Percentiles rank a stretch among this genome's conserved stretches.
Conservation (phyloP, 306 rosid genomes). For the Dalbergia cochinchinensis region DNA sequence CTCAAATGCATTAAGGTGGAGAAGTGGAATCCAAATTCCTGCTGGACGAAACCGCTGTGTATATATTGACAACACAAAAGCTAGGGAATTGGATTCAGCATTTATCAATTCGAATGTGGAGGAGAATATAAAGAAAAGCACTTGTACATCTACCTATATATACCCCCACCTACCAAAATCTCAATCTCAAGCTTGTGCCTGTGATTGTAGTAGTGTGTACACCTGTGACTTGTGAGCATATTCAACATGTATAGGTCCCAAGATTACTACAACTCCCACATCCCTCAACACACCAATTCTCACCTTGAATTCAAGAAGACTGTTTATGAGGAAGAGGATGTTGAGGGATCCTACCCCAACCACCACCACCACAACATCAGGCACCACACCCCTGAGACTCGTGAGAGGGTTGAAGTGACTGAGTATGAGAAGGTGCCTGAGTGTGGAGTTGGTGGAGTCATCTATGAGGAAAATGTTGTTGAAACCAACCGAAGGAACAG, state of each 20-base stretch:
- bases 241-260: not conserved
- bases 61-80: constrained; percentile 37
- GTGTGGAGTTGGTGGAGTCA: constrained; percentile 28
- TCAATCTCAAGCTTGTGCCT: not conserved
- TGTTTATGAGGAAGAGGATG: constrained; percentile 35
- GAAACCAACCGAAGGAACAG: constrained; percentile 29
- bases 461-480: constrained; percentile 43
- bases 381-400: constrained; percentile 25
- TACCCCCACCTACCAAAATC: not conserved
- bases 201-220: not conserved
- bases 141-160: not conserved
- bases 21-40: not conserved
- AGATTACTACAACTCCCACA: constrained; percentile 27
- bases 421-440: constrained; percentile 46
- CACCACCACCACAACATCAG: constrained; percentile 12
- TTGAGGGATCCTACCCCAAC: not conserved
- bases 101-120: not conserved
- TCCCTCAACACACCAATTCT: constrained; percentile 51
- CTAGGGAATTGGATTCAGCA: constrained; percentile 49
- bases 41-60: not conserved
- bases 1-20: not conserved
- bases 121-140: not conserved
- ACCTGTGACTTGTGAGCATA: not conserved
- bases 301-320: constrained; percentile 40
- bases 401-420: constrained; percentile 53